Evolutionary conservation across 1,139 yeast genomes (phyloP).

Genomic region (Nakaseomyces sp.): DNA sequence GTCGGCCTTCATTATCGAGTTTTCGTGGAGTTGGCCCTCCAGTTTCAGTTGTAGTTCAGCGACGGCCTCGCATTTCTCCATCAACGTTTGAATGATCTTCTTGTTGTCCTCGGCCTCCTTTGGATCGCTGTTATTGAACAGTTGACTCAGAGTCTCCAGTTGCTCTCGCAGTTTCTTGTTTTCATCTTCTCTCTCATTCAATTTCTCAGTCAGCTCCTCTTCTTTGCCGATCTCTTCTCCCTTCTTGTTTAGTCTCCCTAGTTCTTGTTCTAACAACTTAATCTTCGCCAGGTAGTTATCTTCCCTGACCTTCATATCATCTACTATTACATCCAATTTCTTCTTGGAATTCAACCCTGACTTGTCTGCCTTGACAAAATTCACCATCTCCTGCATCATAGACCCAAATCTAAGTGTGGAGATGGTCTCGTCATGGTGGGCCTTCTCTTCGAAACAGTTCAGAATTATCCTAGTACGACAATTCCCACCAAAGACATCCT

Average conservation of each 20-base stretch:
- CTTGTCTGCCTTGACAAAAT: constrained; percentile 54
- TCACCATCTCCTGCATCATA: constrained; percentile 65
- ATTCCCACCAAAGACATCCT: constrained; percentile 83
- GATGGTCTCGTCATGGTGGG: constrained; percentile 59
- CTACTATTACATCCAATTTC: constrained; percentile 40
- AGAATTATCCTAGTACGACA: constrained; percentile 72
- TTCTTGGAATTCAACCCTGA: constrained; percentile 56
- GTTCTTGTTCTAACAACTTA: constrained; percentile 44
- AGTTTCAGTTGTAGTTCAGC: constrained; percentile 18
- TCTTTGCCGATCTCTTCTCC: constrained; percentile 18
- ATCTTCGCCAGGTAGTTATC: constrained; percentile 39
- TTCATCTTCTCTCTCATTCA: constrained; percentile 37
- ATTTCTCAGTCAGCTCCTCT: constrained; percentile 28
- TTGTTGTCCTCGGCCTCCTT: constrained; percentile 6
- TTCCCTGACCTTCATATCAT: constrained; percentile 42
- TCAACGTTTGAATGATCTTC: constrained; percentile 12
- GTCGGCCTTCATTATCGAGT: constrained; percentile 10
- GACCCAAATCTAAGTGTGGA: constrained; percentile 76
- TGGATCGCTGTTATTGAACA: constrained; percentile 19
- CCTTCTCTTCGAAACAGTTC: constrained; percentile 63
- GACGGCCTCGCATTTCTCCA: constrained; percentile 21
- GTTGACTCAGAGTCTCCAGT: constrained; percentile 34
- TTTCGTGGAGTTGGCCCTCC: constrained; percentile 16
- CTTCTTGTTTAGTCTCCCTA: constrained; percentile 45
- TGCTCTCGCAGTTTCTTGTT: constrained; percentile 40